Percentiles rank a stretch among this genome's conserved stretches.
Conservation (phyloP, 495 filamentous ascomycete genomes). For the Talaromyces ruber region DNA sequence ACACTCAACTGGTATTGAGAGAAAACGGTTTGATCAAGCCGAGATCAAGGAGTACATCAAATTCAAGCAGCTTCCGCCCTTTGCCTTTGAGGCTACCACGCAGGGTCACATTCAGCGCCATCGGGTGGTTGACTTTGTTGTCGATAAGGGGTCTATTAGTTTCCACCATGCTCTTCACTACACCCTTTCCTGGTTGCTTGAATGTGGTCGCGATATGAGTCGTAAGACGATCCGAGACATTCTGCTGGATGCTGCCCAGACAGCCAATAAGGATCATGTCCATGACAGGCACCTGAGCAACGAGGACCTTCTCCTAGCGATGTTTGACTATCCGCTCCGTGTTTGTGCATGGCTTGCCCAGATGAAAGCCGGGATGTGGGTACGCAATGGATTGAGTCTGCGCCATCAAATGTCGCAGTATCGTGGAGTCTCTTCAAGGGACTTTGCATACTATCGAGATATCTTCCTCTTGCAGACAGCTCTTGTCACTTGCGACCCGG, state of each 20-base stretch:
- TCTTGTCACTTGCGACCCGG: constrained; percentile 76
- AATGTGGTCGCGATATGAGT: constrained; percentile 72
- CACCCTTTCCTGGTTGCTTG: constrained; percentile 93
- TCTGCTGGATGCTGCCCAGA: constrained; percentile 46
- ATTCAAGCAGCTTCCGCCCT: constrained; percentile 69
- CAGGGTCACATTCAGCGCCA: constrained; percentile 29
- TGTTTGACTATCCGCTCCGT: constrained; percentile 87
- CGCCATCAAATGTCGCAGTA: constrained; percentile 92
- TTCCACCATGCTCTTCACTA: constrained; percentile 98
- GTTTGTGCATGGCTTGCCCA: constrained; percentile 96
- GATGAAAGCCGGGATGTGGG: constrained; percentile 98
- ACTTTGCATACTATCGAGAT: constrained; percentile 89
- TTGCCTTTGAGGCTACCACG: constrained; percentile 62
- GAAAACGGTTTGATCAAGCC: constrained; percentile 73
- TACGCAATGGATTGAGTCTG: constrained; percentile 91
- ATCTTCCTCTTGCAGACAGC: constrained; percentile 92
- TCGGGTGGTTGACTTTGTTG: constrained; percentile 74
- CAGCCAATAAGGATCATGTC: constrained; percentile 22
- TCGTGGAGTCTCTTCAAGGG: constrained; percentile 73
- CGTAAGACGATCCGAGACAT: constrained; percentile 54
- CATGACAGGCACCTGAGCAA: constrained; percentile 24
- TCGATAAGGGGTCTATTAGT: constrained; percentile 84
- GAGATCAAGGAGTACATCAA: constrained; percentile 78
- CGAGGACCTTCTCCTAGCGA: constrained; percentile 75
- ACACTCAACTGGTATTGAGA: constrained; percentile 82